Conservation (phyloP, 169 alveolate genomes). For the Plasmodium blacklocki region DNA sequence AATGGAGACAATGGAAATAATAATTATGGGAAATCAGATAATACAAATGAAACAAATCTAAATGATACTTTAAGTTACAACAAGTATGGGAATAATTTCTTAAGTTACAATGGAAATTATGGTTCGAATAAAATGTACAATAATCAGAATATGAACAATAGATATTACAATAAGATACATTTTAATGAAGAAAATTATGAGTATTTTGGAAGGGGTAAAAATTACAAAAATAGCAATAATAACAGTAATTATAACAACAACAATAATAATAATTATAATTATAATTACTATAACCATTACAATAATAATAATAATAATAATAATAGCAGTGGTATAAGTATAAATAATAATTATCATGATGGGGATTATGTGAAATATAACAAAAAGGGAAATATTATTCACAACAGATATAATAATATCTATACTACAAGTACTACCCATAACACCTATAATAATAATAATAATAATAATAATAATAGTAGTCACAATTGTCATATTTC, state of each 20-base stretch:
- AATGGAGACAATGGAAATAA: not conserved
- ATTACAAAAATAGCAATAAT: constrained; percentile 24
- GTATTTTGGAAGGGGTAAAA: constrained; percentile 22
- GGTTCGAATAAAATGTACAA: constrained; percentile 14
- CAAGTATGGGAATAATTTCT: constrained; percentile 13
- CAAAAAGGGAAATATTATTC: not conserved
- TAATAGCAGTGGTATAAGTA: not conserved
- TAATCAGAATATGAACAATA: constrained; percentile 3
- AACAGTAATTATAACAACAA: not conserved
- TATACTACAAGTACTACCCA: not conserved
- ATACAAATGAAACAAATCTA: constrained; percentile 20
- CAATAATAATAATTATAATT: not conserved
- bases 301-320: constrained; percentile 7
- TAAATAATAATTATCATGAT: not conserved
- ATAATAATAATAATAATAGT: constrained; percentile 5
- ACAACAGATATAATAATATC: not conserved
- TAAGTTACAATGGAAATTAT: constrained; percentile 12
- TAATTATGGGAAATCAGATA: constrained; percentile 4
- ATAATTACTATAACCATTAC: no score
- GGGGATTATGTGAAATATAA: constrained; percentile 8
- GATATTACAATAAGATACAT: constrained; percentile 25
- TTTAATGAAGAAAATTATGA: constrained; percentile 7
- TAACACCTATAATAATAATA: constrained; percentile 4
- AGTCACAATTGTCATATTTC: not conserved
- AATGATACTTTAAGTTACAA: constrained; percentile 16